A percentile compares a stretch with the other conserved stretches of the same genome.
phyloP scores from a whole-genome alignment of 2,329 filamentous ascomycete species.

The Aspergillus clavatus region DNA sequence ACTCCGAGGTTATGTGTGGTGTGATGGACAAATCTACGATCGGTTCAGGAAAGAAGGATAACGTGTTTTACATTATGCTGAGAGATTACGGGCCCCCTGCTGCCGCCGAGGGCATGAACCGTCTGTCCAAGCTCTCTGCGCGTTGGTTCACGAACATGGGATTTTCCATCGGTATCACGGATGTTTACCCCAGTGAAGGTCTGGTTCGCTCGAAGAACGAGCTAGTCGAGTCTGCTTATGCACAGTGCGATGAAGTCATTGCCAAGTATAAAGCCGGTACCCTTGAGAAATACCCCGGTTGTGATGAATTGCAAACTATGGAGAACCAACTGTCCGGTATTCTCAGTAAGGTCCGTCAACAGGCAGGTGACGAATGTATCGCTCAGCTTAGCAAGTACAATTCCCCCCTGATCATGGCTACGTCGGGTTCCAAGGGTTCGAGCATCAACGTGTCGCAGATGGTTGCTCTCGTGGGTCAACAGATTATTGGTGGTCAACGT shows the following conservation, averaged over 20 bases:
- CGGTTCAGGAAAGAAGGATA: slow-evolving; percentile 96
- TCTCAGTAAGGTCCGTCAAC: slow-evolving; percentile 83
- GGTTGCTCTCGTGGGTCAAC: slow-evolving; percentile 94
- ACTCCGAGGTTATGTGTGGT: slow-evolving; percentile 96
- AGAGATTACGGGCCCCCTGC: slow-evolving; percentile 89
- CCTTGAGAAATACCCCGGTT: slow-evolving; percentile 79
- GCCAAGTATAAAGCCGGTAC: slow-evolving; percentile 72
- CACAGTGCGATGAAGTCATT: slow-evolving; percentile 77
- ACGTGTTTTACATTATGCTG: slow-evolving; percentile 93
- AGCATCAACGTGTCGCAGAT: slow-evolving; percentile 99
- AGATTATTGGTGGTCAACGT: slow-evolving; percentile 91
- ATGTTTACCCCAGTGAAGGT: slow-evolving; percentile 76
- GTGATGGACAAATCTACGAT: slow-evolving; percentile 97
- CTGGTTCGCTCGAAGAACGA: slow-evolving; percentile 68
- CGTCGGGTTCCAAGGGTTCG: slow-evolving; percentile 93
- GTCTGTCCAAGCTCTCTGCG: slow-evolving; percentile 84
- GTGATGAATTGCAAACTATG: slow-evolving; percentile 84
- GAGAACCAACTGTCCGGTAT: slow-evolving; percentile 89
- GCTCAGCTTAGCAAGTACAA: slow-evolving; percentile 86
- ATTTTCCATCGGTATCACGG: slow-evolving; percentile 92
- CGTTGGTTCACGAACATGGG: slow-evolving; percentile 83
- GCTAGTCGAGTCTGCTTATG: slow-evolving; percentile 73
- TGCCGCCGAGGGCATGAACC: slow-evolving; percentile 88
- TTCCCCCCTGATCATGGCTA: slow-evolving; percentile 92
- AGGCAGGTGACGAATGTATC: slow-evolving; percentile 87